Conservation (phyloP, 768 basidiomycete species). For the Stropharia rugosoannulata region DNA sequence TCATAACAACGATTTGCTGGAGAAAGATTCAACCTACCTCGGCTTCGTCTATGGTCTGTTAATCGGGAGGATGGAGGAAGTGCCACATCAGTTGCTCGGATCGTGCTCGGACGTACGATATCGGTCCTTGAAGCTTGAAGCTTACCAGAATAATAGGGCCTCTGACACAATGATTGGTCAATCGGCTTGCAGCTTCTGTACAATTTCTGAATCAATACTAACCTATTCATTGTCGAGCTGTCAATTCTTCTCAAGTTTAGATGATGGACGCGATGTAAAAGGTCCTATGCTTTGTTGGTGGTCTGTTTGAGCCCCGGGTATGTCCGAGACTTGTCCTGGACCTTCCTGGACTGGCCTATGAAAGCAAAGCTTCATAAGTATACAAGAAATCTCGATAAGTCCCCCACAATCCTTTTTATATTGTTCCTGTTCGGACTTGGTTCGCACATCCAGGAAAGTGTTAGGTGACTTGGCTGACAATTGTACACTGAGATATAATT, state of each 20-base stretch:
- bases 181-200: neutral
- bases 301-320: no score
- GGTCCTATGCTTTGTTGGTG: no score
- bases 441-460: no score
- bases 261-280: neutral
- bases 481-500: no score
- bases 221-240: neutral
- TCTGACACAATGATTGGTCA: neutral
- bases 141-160: conserved; percentile 24
- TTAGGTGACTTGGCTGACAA: no score
- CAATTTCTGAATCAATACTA: neutral
- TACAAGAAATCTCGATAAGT: no score
- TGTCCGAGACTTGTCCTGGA: no score
- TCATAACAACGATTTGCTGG: neutral
- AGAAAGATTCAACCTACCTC: conserved; percentile 16
- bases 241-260: neutral
- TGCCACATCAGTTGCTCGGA: neutral
- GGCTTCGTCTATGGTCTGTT: conserved; percentile 28
- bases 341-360: no score
- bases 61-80: neutral
- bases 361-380: no score
- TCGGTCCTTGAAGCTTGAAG: neutral
- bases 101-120: no score
- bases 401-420: no score
- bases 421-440: no score